Evolutionary conservation across 768 basidiomycete genomes (phyloP).

Genomic region (Cyclocybe cylindracea): DNA sequence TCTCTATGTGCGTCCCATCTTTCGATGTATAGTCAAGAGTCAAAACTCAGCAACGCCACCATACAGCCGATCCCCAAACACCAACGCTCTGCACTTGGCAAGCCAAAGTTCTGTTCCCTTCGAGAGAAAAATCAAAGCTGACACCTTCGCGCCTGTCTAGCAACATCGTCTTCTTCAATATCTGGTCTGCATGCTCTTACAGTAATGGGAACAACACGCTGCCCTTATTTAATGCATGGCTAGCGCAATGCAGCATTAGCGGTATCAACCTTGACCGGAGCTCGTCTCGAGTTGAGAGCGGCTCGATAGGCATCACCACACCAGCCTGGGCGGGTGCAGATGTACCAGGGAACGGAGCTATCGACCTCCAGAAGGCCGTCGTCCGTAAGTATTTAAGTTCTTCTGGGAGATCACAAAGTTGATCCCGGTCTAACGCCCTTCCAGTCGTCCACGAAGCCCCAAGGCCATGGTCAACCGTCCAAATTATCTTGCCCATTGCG

Average conservation of each 20-base stretch:
- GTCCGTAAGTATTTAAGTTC: constrained; percentile 7
- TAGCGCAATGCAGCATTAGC: constrained; percentile 11
- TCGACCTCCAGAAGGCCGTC: constrained; percentile 25
- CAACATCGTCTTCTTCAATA: constrained; percentile 30
- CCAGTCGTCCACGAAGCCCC: not conserved
- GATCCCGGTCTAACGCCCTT: no score
- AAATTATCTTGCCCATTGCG: constrained; percentile 19
- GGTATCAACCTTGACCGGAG: constrained; percentile 13
- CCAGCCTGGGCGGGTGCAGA: constrained; percentile 18
- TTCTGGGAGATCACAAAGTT: no score
- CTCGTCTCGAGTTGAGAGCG: not conserved
- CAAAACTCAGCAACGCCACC: not conserved
- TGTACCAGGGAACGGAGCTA: constrained; percentile 19
- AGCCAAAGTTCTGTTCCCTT: not conserved
- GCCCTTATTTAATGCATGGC: constrained; percentile 20
- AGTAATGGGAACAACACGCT: constrained; percentile 23
- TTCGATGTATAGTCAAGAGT: not conserved
- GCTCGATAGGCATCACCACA: constrained; percentile 10
- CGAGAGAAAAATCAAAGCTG: not conserved
- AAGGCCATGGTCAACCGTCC: constrained; percentile 19
- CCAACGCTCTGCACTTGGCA: constrained; percentile 25
- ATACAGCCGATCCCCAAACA: not conserved
- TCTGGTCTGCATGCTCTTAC: constrained; percentile 28
- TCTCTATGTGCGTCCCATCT: constrained; percentile 6
- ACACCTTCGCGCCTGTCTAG: constrained; percentile 14